These are phyloP conservation scores for Pseudocercospora musae DNA, from an alignment of 2,329 filamentous ascomycete genomes.

Conservation along the genomic window DNA sequence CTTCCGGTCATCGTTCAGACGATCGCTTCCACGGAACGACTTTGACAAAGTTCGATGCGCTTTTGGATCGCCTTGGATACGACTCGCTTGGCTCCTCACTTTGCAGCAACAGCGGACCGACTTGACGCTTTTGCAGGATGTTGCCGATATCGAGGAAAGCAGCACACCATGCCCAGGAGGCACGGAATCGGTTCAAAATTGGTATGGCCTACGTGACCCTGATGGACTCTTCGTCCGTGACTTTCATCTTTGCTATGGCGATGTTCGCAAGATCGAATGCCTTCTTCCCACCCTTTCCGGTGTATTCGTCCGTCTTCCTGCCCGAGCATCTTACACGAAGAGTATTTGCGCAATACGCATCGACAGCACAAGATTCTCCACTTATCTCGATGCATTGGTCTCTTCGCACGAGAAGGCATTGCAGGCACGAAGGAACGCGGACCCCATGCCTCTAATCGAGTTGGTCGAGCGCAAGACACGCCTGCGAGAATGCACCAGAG, in stretches of 20 bases:
- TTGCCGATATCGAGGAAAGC: conserved; percentile 61
- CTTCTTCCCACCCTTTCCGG: conserved; percentile 70
- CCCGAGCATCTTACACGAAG: conserved; percentile 47
- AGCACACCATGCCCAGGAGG: conserved; percentile 58
- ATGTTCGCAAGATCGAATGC: conserved; percentile 67
- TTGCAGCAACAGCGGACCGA: conserved; percentile 66
- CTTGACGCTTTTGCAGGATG: conserved; percentile 64
- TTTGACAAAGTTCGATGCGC: conserved; percentile 66
- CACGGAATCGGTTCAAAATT: conserved; percentile 57
- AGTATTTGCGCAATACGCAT: conserved; percentile 69
- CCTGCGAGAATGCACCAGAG: conserved; percentile 62
- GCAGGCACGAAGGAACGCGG: conserved; percentile 40
- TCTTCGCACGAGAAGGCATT: conserved; percentile 48
- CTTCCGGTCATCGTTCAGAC: conserved; percentile 65
- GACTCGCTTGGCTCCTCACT: conserved; percentile 78
- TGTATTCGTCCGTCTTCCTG: conserved; percentile 54
- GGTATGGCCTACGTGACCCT: conserved; percentile 73
- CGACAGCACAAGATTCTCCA: conserved; percentile 54
- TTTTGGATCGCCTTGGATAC: conserved; percentile 78
- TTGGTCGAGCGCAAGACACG: conserved; percentile 58
- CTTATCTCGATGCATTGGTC: conserved; percentile 57
- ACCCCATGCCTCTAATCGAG: conserved; percentile 62
- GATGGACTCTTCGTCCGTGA: conserved; percentile 63
- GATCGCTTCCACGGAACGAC: conserved; percentile 56
- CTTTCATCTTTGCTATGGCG: conserved; percentile 73